Percentiles rank a stretch among this genome's conserved stretches.
These are phyloP conservation scores for Colletotrichum navitas DNA, from an alignment of 2,329 filamentous ascomycete genomes.

Conservation along the genomic window DNA sequence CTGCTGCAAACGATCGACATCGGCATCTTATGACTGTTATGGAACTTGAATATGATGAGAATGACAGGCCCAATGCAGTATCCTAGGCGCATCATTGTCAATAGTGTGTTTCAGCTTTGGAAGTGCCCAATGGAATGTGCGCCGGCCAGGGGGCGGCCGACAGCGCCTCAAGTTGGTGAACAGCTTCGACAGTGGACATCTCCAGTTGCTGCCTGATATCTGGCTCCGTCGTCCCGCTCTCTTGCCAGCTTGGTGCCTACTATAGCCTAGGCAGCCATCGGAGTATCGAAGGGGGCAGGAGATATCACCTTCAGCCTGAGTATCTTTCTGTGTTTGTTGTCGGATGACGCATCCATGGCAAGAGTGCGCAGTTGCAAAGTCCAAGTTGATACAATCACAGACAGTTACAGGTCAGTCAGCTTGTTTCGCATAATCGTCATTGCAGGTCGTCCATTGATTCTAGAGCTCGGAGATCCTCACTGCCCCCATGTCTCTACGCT, in stretches of 20 bases:
- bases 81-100: no score
- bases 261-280: neutral
- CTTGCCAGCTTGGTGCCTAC: neutral
- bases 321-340: neutral
- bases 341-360: neutral
- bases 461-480: slow-evolving; percentile 35
- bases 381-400: neutral
- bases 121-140: neutral
- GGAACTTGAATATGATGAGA: no score
- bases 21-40: no score
- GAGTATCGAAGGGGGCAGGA: neutral
- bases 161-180: neutral
- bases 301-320: neutral
- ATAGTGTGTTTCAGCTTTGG: neutral
- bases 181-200: neutral
- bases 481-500: slow-evolving; percentile 41
- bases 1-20: no score
- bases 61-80: neutral
- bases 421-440: slow-evolving; percentile 8
- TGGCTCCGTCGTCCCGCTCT: neutral
- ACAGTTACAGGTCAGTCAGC: slow-evolving; percentile 1
- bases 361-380: neutral
- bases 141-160: slow-evolving; percentile 3
- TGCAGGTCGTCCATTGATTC: slow-evolving; percentile 42
- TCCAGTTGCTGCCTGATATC: slow-evolving; percentile 7